Evolutionary conservation across 2,329 filamentous ascomycete species (phyloP), one percentile per base, ranked within the genome.

Genomic region (Calonectria hawksworthii): DNA sequence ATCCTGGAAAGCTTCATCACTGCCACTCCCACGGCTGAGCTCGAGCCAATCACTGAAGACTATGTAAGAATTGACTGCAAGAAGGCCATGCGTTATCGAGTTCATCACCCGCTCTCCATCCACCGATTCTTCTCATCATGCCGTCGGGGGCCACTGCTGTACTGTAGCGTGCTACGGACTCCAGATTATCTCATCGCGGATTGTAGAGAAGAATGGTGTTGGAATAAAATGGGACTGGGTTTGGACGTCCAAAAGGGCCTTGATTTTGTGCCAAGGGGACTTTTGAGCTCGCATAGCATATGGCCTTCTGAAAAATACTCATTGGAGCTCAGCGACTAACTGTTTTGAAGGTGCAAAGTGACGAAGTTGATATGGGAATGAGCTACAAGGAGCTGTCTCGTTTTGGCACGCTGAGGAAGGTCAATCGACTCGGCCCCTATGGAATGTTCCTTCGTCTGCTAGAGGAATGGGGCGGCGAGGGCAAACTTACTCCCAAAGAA

Each of bases 1-100:
- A 90, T 94, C 64, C 86, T 94, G 26, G 83, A 89, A 14, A 88
- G 91, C 13, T 95, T 95, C 83, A 84, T 95, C 61, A 85, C 89
- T 56, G 92, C 90, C 0, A 87, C 85, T 0, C 90, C 90, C 14
- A 90, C 88, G 0, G 90, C 90, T 4, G 44, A 47, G 9, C 44
- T 47, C 9, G 44, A 47, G 44, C 44, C 44, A 47, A 47, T 47
- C n/a, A 47, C 44, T 13, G 44, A 47, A 47, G 44, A 47, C 44
- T 47, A 47, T 23, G 44, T 47, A 47, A 47, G 44, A 23, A 10
- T 23, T 47, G 8, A 11, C 44, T 23, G 10, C 44, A 23, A 47
- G 44, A n/a, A 47, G 13, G 8, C 44, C 21, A 23, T 47, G 13
- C 23, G 21, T 10, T 23, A 47, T 41, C 16, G 38, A 38, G 13